Base-by-base conservation (phyloP, 768 basidiomycete genomes). In the Tylopilus plumbeoviolaceoides region DNA sequence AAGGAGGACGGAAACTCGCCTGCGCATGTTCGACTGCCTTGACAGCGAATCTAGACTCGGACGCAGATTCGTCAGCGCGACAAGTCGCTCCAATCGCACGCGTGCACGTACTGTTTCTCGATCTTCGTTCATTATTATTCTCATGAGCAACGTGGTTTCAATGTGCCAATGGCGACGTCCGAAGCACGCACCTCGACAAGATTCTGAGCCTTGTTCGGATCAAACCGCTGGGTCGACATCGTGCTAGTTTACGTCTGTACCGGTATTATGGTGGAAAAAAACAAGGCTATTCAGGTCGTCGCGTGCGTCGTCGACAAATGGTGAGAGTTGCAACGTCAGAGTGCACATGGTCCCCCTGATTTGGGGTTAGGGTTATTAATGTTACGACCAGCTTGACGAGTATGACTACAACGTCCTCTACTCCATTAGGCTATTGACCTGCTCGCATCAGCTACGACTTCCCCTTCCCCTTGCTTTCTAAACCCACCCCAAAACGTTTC, bases 11-110 rank as follows among this genome's bases (percentile, higher is more conserved):
- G n/a, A 14, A 40, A 51, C 81, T 56, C 47, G 91, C 93, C 78
- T 95, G 91, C 42, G 95, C 91, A 59, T 98, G 93, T 68, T 99
- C 95, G 47, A 98, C 94, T 12, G 93, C 91, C 69, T 87, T 91
- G 51, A 99, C 95, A 23, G 68, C 68, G 46, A 70, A 70, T 64
- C 62, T 64, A 38, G 48, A 52, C 53, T 44, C 57, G 51, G 40
- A 41, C 10, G 17, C 45, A 50, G 48, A 54, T 48, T 28, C 28
- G 33, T 58, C 48, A 64, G 57, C 48, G 40, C 55, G 35, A 52
- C 31, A 17, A 8, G 27, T 25, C 25, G 38, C 23, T n/a, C 36
- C 43, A 38, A 44, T 49, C 30, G 42, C 36, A 35, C 41, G 48
- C 31, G 20, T 44, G 39, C 36, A 78, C 88, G 70, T 66, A 93